phyloP scores from a whole-genome alignment of 106 monocot genomes.

The Phalaenopsis equestris region DNA sequence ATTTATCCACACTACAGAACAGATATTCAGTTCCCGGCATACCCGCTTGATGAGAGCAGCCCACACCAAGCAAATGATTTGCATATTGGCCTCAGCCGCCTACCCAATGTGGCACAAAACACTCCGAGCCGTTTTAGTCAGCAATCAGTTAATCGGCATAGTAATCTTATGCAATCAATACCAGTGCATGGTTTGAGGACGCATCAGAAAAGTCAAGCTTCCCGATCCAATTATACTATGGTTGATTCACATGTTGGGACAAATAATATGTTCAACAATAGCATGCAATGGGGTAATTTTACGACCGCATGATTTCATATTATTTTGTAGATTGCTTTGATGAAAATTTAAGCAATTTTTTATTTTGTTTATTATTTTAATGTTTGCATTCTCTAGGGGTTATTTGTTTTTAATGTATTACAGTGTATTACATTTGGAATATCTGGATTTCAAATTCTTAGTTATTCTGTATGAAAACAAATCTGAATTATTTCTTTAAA shows the following conservation, averaged over 20 bases:
- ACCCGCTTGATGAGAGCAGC: constrained; percentile 26
- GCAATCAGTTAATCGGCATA: constrained; percentile 36
- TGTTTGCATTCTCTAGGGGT: not conserved
- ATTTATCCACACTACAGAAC: constrained; percentile 38
- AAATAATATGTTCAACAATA: constrained; percentile 27
- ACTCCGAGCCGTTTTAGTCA: constrained; percentile 60
- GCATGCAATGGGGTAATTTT: constrained; percentile 61
- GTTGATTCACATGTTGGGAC: constrained; percentile 28
- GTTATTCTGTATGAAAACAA: too few species aligned
- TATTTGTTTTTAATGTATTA: too few species aligned
- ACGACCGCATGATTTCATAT: not conserved
- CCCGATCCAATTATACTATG: constrained; percentile 16
- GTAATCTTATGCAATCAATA: constrained; percentile 26
- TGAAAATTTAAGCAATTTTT: not conserved
- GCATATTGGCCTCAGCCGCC: constrained; percentile 26
- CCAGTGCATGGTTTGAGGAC: constrained; percentile 17
- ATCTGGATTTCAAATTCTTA: too few species aligned
- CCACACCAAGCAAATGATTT: constrained; percentile 29
- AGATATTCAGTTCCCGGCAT: constrained; percentile 23
- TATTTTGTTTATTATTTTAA: not conserved
- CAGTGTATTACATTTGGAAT: too few species aligned
- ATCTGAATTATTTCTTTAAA: too few species aligned
- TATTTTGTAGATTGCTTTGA: not conserved
- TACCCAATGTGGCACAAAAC: constrained; percentile 31
- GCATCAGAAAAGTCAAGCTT: constrained; percentile 21